Evolutionary conservation across 768 basidiomycete species (phyloP), one percentile per base, ranked within the genome.

Genomic region (Pleurotus sapidus): DNA sequence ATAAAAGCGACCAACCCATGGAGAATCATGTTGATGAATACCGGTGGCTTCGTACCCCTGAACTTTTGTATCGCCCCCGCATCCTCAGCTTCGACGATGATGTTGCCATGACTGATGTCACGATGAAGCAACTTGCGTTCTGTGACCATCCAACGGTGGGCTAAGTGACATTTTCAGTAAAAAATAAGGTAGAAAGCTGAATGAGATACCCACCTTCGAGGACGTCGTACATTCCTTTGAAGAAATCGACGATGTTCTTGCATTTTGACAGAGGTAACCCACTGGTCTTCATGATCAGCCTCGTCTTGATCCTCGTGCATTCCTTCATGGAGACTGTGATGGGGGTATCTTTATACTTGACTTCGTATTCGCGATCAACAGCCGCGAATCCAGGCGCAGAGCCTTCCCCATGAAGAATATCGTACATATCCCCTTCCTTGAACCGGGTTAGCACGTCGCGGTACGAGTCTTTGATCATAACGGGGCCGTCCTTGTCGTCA

Each of bases 201-300:
- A 9, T 4, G 49, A 24, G 15, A 30, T 24, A 38, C 56, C 3
- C 14, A 57, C 45, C 37, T n/a, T 57, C 56, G 2, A 57, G 56
- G 6, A 47, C 17, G 25, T 57, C 56, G 5, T 57, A 57, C 56
- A 57, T 47, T 15, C 46, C 56, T 2, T 49, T 57, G 3, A 57
- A 38, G 37, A 57, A 57, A 15, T 40, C 6, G 7, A 57, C 14
- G 24, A 48, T 38, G 0, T 18, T 57, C 8, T 1, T 7, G n/a
- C 56, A 48, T 2, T 27, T 6, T 34, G n/a, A n/a, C 15, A 57
- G 15, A 15, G 56, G 15, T 15, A 20, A 24, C 3, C 56, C 56
- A 2, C 24, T 8, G 0, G 27, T 48, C 5, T 17, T 30, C 46
- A 57, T 47, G 18, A 57, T 23, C 20, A 57, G 5, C 14, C 56